Percentiles rank a stretch among this genome's conserved stretches.
phyloP scores from a whole-genome alignment of 2,329 filamentous ascomycete species.

The Macroventuria anomochaeta region DNA sequence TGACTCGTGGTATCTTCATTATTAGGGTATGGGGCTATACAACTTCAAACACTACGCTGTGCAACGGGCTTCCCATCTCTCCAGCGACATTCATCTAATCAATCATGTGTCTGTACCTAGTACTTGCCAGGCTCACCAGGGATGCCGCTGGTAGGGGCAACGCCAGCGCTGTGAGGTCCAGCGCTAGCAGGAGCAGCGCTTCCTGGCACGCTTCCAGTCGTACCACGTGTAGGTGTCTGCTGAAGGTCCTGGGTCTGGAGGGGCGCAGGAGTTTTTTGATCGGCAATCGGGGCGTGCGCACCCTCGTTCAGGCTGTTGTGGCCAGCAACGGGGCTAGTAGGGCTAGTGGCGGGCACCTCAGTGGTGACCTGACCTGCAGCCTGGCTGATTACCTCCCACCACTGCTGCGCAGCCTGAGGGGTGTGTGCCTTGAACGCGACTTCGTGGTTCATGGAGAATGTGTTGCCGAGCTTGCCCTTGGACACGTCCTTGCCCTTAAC shows the following conservation, averaged over 20 bases:
- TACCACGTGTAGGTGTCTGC: conserved; percentile 23
- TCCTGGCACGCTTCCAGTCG: conserved; percentile 23
- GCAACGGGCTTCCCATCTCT: background rate
- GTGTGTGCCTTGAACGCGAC: conserved; percentile 88
- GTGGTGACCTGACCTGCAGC: conserved; percentile 61
- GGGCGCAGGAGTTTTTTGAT: conserved; percentile 34
- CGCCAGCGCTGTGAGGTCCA: conserved; percentile 4
- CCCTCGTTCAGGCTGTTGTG: conserved; percentile 25
- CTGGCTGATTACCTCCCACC: conserved; percentile 75
- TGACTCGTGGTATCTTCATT: conserved; percentile 2
- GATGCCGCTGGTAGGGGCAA: conserved; percentile 22
- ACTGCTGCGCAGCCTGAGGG: conserved; percentile 78
- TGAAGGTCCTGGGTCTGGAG: conserved; percentile 44
- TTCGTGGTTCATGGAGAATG: conserved; percentile 80
- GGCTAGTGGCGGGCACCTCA: conserved; percentile 48
- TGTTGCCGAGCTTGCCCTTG: conserved; percentile 77
- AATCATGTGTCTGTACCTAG: conserved; percentile 4
- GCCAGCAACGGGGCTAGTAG: conserved; percentile 44
- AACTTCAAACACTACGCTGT: background rate
- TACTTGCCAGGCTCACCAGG: conserved; percentile 43
- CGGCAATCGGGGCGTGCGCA: background rate
- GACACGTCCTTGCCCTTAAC: conserved; percentile 94
- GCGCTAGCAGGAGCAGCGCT: conserved; percentile 22
- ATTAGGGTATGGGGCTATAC: background rate
- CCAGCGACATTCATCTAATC: background rate